Percentiles rank a stretch among this genome's conserved stretches.
Conservation (phyloP, 31 red algal species). For the Asparagopsis taxiformis region DNA sequence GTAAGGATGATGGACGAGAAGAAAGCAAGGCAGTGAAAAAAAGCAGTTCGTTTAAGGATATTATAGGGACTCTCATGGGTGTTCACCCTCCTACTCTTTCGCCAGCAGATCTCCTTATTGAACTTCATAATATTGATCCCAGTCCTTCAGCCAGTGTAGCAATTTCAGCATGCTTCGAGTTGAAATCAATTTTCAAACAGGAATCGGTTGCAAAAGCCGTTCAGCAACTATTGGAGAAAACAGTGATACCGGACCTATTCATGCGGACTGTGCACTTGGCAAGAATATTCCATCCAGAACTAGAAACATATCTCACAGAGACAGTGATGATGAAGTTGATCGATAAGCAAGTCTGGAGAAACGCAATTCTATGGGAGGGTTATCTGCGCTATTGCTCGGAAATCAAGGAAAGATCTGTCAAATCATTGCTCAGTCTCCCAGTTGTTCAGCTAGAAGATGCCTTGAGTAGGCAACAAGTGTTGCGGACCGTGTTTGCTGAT, state of each 20-base stretch:
- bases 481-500: conserved; percentile 35
- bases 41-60: conserved; percentile 32
- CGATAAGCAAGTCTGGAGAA: conserved; percentile 64
- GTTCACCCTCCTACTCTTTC: conserved; percentile 26
- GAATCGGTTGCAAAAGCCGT: conserved; percentile 62
- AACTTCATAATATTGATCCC: conserved; percentile 68
- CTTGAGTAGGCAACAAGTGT: conserved; percentile 26
- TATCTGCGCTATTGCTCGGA: conserved; percentile 49
- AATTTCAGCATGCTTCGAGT: conserved; percentile 71
- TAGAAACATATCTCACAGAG: conserved; percentile 64
- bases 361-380: conserved; percentile 51
- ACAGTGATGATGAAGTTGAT: conserved; percentile 67
- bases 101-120: conserved; percentile 66
- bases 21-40: not conserved
- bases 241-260: conserved; percentile 53
- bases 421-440: conserved; percentile 49
- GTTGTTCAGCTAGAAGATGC: conserved; percentile 57
- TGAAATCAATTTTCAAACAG: conserved; percentile 57
- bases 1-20: not conserved
- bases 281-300: conserved; percentile 41
- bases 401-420: conserved; percentile 38
- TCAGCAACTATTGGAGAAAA: conserved; percentile 69
- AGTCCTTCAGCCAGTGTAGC: conserved; percentile 39
- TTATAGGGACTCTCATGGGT: conserved; percentile 28
- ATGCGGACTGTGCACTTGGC: conserved; percentile 79